A percentile compares a stretch with the other conserved stretches of the same genome.
Evolutionary conservation across 2,329 filamentous ascomycete species (phyloP).

Genomic region (Drechmeria coniospora): DNA sequence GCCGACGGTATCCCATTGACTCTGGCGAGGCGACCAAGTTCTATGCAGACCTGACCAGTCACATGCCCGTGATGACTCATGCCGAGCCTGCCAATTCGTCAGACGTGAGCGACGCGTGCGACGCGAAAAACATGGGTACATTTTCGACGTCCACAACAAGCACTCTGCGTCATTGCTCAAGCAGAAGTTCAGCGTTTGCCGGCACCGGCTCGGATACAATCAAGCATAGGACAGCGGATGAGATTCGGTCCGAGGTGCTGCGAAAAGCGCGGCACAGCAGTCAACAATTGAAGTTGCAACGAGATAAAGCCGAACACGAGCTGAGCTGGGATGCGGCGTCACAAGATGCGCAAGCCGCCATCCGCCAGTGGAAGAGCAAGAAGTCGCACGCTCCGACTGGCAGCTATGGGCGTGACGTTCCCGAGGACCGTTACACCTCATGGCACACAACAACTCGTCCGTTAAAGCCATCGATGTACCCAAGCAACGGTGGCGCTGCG

Average conservation of each 20-base stretch:
- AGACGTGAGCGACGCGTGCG: too few species aligned
- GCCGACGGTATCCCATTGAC: constrained; percentile 12
- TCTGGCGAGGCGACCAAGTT: constrained; percentile 20
- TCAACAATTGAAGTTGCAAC: constrained; percentile 5
- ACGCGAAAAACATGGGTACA: too few species aligned
- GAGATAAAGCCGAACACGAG: constrained; percentile 5
- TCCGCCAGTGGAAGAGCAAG: neutral
- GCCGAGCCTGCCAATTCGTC: too few species aligned
- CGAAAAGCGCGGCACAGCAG: constrained; percentile 11
- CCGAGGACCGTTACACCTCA: constrained; percentile 30
- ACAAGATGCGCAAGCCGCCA: constrained; percentile 2
- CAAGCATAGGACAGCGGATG: constrained; percentile 17
- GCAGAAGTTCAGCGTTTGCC: too few species aligned
- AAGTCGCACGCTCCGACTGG: constrained; percentile 21
- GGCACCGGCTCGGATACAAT: too few species aligned
- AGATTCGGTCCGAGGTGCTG: constrained; percentile 16
- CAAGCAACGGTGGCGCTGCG: constrained; percentile 7
- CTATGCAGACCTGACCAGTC: constrained; percentile 26
- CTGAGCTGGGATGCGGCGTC: constrained; percentile 4
- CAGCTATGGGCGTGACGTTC: constrained; percentile 34
- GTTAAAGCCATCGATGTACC: constrained; percentile 11
- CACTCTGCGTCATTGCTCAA: too few species aligned
- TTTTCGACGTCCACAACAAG: too few species aligned
- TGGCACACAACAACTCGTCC: constrained; percentile 20
- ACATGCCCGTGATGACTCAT: constrained; percentile 19